Evolutionary conservation across 345 rosid species (phyloP), one percentile per base, ranked within the genome.

Genomic region (Geranium brycei): DNA sequence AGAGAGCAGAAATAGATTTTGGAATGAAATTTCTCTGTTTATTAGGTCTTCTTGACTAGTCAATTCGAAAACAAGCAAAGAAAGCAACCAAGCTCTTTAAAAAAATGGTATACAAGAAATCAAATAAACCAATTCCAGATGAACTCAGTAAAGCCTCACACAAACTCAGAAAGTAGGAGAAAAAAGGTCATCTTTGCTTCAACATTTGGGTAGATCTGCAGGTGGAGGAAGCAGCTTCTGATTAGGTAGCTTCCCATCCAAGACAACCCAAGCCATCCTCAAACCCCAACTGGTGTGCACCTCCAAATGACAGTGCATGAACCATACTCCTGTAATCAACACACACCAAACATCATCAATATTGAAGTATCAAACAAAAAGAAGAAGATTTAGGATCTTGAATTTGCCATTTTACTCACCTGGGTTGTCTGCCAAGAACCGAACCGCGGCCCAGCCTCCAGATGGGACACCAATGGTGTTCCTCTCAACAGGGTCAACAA

Each of bases 341-440:
- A 59, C 28, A 10, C 53, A 47, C 15, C 15, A 8, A 8, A 47
- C 53, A 47, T 8, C 3, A 11, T 47, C 14, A 47, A 11, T 32
- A 32, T 32, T 2, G 3, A 32, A 2, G 38, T 6, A 32, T 32
- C 38, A 41, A 41, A 5, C 51, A 5, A 5, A 41, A 3, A 3
- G 51, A 41, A 41, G 12, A 41, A 41, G 0, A 59, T 2, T 59
- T 17, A 17, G 31, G 15, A 2, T 19, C 31, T 59, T 19, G 1
- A 19, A 17, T 19, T 2, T 19, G 19, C 1, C 17, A 18, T 19
- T 11, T 59, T 11, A 62, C 64, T 17, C 53, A 19, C 61, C 64
- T 62, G 64, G 64, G 51, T 62, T 62, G 64, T 62, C 64, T 16
- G 53, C 64, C 47, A 16, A 17, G 64, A 62, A 62, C 14, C 64